A percentile compares a stretch with the other conserved stretches of the same genome.
Evolutionary conservation across 2,329 filamentous ascomycete species (phyloP).

Genomic region (Neonectria hederae): DNA sequence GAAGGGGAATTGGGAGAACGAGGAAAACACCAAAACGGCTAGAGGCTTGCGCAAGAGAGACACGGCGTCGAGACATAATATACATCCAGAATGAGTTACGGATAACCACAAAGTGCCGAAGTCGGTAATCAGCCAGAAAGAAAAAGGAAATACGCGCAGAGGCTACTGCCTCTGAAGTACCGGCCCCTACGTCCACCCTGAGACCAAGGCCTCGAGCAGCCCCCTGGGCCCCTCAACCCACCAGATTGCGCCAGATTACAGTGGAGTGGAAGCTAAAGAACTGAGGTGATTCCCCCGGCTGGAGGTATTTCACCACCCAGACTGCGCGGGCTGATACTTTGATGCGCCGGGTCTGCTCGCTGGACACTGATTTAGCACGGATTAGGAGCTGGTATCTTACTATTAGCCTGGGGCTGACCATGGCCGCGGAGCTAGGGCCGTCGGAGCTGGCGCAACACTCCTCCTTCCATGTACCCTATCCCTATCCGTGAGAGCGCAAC

Average conservation of each 20-base stretch:
- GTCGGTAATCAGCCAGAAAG: not conserved
- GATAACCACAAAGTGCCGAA: not conserved
- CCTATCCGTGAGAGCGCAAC: not conserved
- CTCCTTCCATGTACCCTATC: not conserved
- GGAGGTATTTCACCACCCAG: conserved; percentile 16
- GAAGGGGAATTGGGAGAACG: conserved; percentile 12
- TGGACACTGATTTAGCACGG: conserved; percentile 6
- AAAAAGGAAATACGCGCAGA: not conserved
- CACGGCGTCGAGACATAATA: not conserved
- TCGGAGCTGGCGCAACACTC: not conserved
- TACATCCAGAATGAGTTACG: not conserved
- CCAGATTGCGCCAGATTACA: conserved; percentile 20
- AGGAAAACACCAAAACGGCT: conserved; percentile 8
- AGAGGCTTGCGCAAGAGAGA: conserved; percentile 7
- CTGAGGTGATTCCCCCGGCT: conserved; percentile 18
- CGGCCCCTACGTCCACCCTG: not conserved
- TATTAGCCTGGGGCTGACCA: conserved; percentile 12
- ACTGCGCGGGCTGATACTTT: conserved; percentile 13
- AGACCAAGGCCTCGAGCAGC: not conserved
- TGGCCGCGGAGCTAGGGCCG: conserved; percentile 7
- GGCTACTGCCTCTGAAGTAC: not conserved
- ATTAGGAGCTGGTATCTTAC: conserved; percentile 7
- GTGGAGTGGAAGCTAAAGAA: conserved; percentile 16
- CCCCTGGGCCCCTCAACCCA: conserved; percentile 10
- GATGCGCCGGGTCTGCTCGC: not conserved